These are phyloP conservation scores for Geotrichum candidum DNA, from an alignment of 1,139 yeast genomes.

Conservation along the genomic window DNA sequence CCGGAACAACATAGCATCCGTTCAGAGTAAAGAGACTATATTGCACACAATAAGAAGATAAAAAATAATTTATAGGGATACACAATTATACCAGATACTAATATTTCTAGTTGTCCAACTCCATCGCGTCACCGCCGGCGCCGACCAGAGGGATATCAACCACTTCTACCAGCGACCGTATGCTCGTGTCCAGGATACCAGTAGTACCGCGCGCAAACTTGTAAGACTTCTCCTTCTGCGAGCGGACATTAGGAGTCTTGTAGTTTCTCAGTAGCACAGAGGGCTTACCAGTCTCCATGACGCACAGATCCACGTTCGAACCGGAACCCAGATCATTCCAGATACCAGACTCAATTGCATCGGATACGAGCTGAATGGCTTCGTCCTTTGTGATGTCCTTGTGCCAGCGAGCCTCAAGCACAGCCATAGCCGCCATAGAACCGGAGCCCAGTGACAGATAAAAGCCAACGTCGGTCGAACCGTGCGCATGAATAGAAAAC, in stretches of 20 bases:
- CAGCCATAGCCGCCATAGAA: conserved; percentile 98
- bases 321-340: conserved; percentile 99
- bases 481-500: conserved; percentile 93
- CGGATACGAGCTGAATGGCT: conserved; percentile 82
- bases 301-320: conserved; percentile 94
- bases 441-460: conserved; percentile 94
- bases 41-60: neutral
- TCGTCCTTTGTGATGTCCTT: conserved; percentile 74
- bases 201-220: conserved; percentile 90
- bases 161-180: conserved; percentile 62
- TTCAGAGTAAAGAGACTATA: neutral
- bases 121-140: conserved; percentile 51
- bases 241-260: conserved; percentile 84
- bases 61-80: neutral
- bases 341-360: conserved; percentile 95
- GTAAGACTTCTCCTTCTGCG: conserved; percentile 72
- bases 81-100: neutral
- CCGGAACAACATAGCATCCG: neutral
- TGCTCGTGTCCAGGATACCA: conserved; percentile 61
- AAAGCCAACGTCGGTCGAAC: conserved; percentile 92
- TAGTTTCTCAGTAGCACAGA: conserved; percentile 81
- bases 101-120: conserved; percentile 53
- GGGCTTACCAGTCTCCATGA: conserved; percentile 79
- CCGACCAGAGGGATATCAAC: conserved; percentile 50
- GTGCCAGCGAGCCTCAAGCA: conserved; percentile 81